Evolutionary conservation across 176 grass and related monocot species (phyloP).

Genomic region (Thalia dealbata): DNA sequence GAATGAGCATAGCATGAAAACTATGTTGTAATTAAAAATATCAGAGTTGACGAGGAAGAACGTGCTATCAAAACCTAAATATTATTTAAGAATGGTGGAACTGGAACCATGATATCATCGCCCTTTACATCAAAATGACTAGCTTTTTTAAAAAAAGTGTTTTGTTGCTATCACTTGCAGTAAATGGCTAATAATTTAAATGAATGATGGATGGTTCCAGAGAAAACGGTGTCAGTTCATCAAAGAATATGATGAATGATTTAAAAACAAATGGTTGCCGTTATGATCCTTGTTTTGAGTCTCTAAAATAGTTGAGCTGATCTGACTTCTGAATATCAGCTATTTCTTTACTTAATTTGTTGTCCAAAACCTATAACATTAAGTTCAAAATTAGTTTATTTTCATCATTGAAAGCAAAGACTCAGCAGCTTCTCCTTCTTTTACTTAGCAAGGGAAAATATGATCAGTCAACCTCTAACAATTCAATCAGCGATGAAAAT

Average conservation of each 20-base stretch:
- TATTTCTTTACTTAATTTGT: background rate
- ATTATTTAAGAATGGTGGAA: background rate
- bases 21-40: background rate
- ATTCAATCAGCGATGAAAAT: too few relatives aligned
- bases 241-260: background rate
- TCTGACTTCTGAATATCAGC: background rate
- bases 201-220: background rate
- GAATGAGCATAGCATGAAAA: constrained; percentile 32
- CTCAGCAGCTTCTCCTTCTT: background rate
- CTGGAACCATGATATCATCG: background rate
- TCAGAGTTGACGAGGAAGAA: background rate
- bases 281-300: background rate
- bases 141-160: too few relatives aligned
- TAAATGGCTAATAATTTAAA: background rate
- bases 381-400: too few relatives aligned
- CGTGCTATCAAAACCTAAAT: constrained; percentile 6
- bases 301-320: background rate
- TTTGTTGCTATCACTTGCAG: too few relatives aligned
- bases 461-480: background rate
- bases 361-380: background rate
- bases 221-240: background rate
- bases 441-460: background rate
- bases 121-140: too few relatives aligned
- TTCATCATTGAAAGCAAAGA: too few relatives aligned
- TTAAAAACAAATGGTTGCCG: background rate